Conservation (phyloP, 2,329 filamentous ascomycete genomes). For the Hypomyces perniciosus region DNA sequence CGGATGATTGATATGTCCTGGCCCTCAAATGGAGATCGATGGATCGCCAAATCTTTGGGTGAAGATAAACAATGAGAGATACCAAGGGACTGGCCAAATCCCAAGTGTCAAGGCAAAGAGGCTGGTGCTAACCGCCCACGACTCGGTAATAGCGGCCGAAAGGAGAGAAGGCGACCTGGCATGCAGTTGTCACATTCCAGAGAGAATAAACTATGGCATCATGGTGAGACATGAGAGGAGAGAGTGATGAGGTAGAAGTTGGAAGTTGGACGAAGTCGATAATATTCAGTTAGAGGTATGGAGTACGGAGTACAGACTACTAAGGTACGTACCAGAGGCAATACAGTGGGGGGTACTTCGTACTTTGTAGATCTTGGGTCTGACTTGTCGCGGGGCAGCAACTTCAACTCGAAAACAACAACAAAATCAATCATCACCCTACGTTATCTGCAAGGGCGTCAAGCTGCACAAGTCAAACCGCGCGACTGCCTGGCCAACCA, state of each 20-base stretch:
- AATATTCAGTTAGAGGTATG: no score
- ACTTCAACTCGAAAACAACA: not conserved
- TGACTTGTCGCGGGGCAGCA: not conserved
- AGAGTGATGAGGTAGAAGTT: not conserved
- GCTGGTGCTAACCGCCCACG: conserved; percentile 1
- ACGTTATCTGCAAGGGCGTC: not conserved
- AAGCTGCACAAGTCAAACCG: no score
- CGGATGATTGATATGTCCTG: not conserved
- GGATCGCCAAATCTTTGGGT: conserved; percentile 8
- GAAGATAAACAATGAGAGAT: conserved; percentile 11
- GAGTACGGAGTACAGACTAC: no score
- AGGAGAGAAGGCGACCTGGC: not conserved
- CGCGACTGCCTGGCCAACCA: no score
- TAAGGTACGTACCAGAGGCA: not conserved
- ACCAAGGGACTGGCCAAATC: not conserved
- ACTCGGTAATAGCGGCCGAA: conserved; percentile 1
- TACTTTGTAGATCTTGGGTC: not conserved
- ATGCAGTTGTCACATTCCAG: conserved; percentile 13
- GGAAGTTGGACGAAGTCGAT: no score
- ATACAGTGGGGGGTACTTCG: not conserved
- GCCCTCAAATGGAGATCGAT: not conserved
- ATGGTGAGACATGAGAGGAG: conserved; percentile 6
- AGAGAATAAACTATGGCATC: not conserved
- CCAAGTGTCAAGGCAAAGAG: not conserved
- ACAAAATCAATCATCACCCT: not conserved